Evolutionary conservation across 306 rosid genomes (phyloP).

Genomic region (Malus asiatica): DNA sequence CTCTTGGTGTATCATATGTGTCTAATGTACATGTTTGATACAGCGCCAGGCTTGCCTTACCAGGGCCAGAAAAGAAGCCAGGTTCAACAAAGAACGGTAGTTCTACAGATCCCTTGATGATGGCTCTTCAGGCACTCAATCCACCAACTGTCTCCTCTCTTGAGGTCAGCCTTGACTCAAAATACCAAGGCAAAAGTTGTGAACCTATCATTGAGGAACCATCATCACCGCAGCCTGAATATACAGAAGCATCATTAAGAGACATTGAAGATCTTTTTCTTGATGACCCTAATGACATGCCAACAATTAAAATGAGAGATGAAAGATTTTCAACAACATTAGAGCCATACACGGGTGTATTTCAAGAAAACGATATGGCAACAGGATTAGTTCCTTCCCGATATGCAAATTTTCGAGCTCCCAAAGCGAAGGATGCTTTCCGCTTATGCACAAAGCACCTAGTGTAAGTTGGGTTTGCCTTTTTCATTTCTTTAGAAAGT

Average conservation of each 20-base stretch:
- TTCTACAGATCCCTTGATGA: not conserved
- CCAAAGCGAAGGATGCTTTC: slow-evolving; percentile 35
- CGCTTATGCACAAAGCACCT: slow-evolving; percentile 53
- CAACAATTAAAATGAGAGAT: slow-evolving; percentile 3
- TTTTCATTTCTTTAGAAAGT: not conserved
- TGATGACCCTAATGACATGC: slow-evolving; percentile 11
- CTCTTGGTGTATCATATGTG: not conserved
- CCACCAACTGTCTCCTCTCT: not conserved
- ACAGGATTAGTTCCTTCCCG: slow-evolving; percentile 23
- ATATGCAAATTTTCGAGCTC: slow-evolving; percentile 12
- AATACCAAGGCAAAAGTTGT: not conserved
- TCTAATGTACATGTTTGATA: slow-evolving; percentile 1
- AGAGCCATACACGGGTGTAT: not conserved
- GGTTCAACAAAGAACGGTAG: not conserved
- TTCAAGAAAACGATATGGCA: slow-evolving; percentile 17
- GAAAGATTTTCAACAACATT: not conserved
- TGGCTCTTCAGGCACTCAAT: not conserved
- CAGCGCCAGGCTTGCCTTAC: slow-evolving; percentile 39
- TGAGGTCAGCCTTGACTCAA: not conserved
- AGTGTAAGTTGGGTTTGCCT: slow-evolving; percentile 45
- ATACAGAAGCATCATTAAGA: not conserved
- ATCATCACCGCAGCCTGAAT: slow-evolving; percentile 25
- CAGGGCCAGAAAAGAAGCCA: slow-evolving; percentile 11
- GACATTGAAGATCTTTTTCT: slow-evolving; percentile 29
- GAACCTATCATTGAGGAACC: slow-evolving; percentile 59